Conservation (phyloP, 768 basidiomycete species). For the Suillus tomentosus region DNA sequence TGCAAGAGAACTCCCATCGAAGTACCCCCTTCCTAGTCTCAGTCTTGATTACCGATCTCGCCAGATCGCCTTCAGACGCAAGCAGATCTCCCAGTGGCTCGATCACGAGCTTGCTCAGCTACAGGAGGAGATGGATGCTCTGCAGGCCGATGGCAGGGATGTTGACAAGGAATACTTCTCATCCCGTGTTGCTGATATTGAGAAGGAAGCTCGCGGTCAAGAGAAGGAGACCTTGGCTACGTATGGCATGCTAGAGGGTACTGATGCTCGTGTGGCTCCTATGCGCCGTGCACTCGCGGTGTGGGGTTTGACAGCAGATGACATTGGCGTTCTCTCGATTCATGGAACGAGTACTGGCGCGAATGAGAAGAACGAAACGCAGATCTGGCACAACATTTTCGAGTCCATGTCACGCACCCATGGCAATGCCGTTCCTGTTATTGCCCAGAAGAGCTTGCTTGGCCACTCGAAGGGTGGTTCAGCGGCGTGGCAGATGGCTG, state of each 20-base stretch:
- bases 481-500: slow-evolving; percentile 97
- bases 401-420: slow-evolving; percentile 84
- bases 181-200: slow-evolving; percentile 78
- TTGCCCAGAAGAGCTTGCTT: slow-evolving; percentile 96
- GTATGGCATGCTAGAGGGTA: slow-evolving; percentile 94
- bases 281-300: slow-evolving; percentile 94
- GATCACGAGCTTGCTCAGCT: slow-evolving; percentile 85
- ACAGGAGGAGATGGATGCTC: slow-evolving; percentile 71
- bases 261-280: slow-evolving; percentile 83
- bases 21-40: slow-evolving; percentile 78
- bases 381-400: slow-evolving; percentile 96
- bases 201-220: slow-evolving; percentile 87
- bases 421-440: slow-evolving; percentile 96
- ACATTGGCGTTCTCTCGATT: slow-evolving; percentile 87
- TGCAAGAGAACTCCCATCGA: slow-evolving; percentile 81
- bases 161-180: slow-evolving; percentile 72
- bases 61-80: slow-evolving; percentile 93
- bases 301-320: slow-evolving; percentile 93
- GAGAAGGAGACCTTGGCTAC: slow-evolving; percentile 92
- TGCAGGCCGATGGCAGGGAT: slow-evolving; percentile 52
- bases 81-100: slow-evolving; percentile 94
- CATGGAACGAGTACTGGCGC: slow-evolving; percentile 88
- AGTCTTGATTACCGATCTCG: slow-evolving; percentile 88
- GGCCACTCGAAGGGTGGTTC: slow-evolving; percentile 99
- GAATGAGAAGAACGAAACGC: slow-evolving; percentile 97